Percentiles rank a stretch among this genome's conserved stretches.
These are phyloP conservation scores for Mucor sp. DNA, from an alignment of 371 early-diverging fungal species.

Conservation along the genomic window DNA sequence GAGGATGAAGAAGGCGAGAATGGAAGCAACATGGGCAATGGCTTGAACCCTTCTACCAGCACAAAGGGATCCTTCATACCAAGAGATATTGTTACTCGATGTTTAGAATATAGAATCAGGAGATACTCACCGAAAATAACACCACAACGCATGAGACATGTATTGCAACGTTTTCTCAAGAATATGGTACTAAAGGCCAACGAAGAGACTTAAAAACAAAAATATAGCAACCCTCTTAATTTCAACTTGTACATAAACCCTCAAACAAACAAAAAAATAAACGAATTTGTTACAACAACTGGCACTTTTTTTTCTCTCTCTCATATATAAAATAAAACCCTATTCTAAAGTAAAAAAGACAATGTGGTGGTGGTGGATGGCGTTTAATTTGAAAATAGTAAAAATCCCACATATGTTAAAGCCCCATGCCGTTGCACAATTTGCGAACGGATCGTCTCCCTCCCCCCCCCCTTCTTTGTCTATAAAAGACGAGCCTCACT, in stretches of 20 bases:
- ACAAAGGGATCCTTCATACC: constrained; percentile 32
- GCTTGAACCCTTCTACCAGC: background rate
- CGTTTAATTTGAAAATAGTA: background rate
- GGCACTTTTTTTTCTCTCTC: background rate
- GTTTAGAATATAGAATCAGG: constrained; percentile 45
- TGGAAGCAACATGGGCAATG: background rate
- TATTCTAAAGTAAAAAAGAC: background rate
- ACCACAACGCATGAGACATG: constrained; percentile 51
- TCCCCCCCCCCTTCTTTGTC: background rate
- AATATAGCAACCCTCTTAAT: background rate
- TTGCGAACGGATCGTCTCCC: background rate
- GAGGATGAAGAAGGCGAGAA: constrained; percentile 7
- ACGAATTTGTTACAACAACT: background rate
- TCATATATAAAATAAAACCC: background rate
- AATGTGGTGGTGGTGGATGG: too few species aligned
- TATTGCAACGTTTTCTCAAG: constrained; percentile 48
- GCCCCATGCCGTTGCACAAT: constrained; percentile 14
- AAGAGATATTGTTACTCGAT: constrained; percentile 46
- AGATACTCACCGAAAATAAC: constrained; percentile 50
- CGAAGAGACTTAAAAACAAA: constrained; percentile 25
- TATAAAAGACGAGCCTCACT: background rate
- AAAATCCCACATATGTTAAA: constrained; percentile 5
- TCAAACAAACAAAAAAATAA: background rate
- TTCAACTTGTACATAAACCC: background rate
- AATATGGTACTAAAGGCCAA: constrained; percentile 52